phyloP scores from a whole-genome alignment of 805 yeast genomes.

The Saccharomycopsis oosterbeekiorum region DNA sequence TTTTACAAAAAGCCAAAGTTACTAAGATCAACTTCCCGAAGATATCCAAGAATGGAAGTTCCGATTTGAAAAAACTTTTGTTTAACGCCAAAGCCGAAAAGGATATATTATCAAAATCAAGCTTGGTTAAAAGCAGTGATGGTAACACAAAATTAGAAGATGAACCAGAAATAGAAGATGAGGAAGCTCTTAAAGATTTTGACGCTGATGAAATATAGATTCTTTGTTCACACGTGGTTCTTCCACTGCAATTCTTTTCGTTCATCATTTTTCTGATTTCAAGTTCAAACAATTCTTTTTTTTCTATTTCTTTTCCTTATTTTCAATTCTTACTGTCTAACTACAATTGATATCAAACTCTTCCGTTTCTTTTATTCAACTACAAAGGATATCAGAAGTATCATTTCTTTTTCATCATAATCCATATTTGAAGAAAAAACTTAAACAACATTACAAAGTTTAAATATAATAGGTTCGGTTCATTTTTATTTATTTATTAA shows the following conservation, averaged over 20 bases:
- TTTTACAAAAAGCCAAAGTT: slow-evolving; percentile 20
- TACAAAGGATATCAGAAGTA: too few relatives aligned
- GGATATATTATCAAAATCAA: slow-evolving; percentile 1
- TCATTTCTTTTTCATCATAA: too few relatives aligned
- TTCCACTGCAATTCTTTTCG: not conserved
- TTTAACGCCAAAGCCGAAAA: slow-evolving; percentile 1
- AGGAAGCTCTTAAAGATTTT: slow-evolving; percentile 11
- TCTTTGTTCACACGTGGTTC: not conserved
- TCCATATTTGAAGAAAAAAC: too few relatives aligned
- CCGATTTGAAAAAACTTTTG: not conserved
- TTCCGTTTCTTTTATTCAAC: not conserved
- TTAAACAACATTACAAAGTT: too few relatives aligned
- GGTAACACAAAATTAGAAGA: not conserved
- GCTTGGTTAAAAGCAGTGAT: not conserved
- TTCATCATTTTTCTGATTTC: not conserved
- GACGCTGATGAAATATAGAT: slow-evolving; percentile 13
- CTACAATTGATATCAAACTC: too few relatives aligned
- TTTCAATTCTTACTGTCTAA: not conserved
- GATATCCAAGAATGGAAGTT: not conserved
- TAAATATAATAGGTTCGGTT: too few relatives aligned
- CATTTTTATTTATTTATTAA: not conserved
- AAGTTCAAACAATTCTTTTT: not conserved
- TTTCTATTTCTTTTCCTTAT: not conserved
- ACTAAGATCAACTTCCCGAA: slow-evolving; percentile 20
- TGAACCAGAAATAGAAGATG: slow-evolving; percentile 14